Evolutionary conservation across 805 yeast species (phyloP), one percentile per base, ranked within the genome.

Genomic region (Starmerella stigmatis): DNA sequence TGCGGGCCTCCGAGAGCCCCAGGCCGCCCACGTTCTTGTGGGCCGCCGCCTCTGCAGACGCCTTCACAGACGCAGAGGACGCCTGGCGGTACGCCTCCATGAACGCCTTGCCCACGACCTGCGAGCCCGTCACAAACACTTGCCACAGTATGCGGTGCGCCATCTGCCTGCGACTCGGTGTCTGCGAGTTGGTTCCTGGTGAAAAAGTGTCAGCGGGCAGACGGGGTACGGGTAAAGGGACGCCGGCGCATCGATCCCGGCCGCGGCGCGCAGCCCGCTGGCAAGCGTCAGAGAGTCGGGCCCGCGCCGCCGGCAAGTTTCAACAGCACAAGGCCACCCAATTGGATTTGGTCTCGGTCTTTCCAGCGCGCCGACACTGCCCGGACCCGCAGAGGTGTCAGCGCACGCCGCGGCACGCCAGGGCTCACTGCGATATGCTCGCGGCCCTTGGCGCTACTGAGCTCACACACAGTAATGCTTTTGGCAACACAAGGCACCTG

Each of bases 61-160:
- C 70, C 54, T 76, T 76, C 23, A 84, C 74, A 2, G 89, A 86
- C n/a, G 94, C 78, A 44, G 88, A 88, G 43, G 89, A 84, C 15
- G 97, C 96, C 67, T 92, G 97, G 59, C 80, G 82, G 71, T 89
- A 92, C 0, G 98, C 97, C 63, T 86, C 94, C n/a, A 86, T 73
- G 63, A 92, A 92, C 0, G 98, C 98, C 56, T 84, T 76, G 46
- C 97, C 96, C 60, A 92, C 86, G 25, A 89, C 97, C 56, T 85
- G 80, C 4, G 96, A 94, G 46, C 97, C 97, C 9, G 97, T 88
- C 59, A 88, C 75, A 40, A 86, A 73, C 52, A 92, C 95, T 64
- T 84, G 89, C 53, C 84, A 85, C 45, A 89, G 60, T 47, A 94
- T 73, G 70, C 96, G 78, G 64, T 92, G 95, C 51, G 98, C 97